Evolutionary conservation across 2,329 filamentous ascomycete species (phyloP).

Genomic region (Leptodontidium sp.): DNA sequence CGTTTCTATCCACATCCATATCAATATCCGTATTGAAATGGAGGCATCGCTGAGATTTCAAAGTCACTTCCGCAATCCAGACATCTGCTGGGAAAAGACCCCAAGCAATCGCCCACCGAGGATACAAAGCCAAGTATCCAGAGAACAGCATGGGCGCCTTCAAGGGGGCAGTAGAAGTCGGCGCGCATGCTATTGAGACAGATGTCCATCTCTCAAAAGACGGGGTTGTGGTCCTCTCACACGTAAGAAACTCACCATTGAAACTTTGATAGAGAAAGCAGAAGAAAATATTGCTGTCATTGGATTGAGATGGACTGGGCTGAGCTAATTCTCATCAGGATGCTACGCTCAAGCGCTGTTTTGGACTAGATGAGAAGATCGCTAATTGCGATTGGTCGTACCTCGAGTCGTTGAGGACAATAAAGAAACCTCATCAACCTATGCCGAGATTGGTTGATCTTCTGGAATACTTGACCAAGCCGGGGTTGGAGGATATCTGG

Average conservation of each 20-base stretch:
- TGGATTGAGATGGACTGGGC: neutral
- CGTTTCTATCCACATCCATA: no score
- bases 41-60: neutral
- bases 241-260: constrained; percentile 57
- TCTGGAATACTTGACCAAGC: constrained; percentile 72
- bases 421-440: constrained; percentile 70
- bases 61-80: constrained; percentile 39
- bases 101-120: constrained; percentile 80
- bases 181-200: constrained; percentile 85
- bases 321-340: constrained; percentile 61
- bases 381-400: constrained; percentile 80
- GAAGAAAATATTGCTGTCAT: constrained; percentile 11
- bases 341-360: constrained; percentile 79
- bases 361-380: constrained; percentile 75
- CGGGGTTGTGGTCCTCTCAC: constrained; percentile 83
- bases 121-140: constrained; percentile 78
- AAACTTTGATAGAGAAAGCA: neutral
- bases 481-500: constrained; percentile 75
- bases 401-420: constrained; percentile 72
- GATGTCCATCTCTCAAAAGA: constrained; percentile 87
- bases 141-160: constrained; percentile 91
- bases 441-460: constrained; percentile 81
- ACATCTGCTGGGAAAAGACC: constrained; percentile 52
- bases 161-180: constrained; percentile 73
- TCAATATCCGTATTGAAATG: no score